A percentile compares a stretch with the other conserved stretches of the same genome.
phyloP scores from a whole-genome alignment of 2,329 filamentous ascomycete genomes.

The Fusarium musae region DNA sequence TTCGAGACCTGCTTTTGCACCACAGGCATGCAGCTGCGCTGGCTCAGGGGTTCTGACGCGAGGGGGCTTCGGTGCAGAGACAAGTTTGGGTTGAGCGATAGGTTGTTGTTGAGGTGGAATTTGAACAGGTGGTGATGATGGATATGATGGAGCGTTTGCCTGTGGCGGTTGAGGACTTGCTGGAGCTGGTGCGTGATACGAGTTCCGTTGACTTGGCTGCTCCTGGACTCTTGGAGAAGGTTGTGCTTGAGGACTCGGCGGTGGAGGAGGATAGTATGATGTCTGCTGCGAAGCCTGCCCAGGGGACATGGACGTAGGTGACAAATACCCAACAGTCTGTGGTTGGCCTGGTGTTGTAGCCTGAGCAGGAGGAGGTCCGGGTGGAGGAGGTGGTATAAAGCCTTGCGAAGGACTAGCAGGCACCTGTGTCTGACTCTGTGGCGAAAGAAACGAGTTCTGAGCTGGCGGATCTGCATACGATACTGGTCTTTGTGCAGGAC shows the following conservation, averaged over 20 bases:
- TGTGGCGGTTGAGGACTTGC: neutral
- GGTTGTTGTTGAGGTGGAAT: neutral
- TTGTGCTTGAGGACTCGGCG: neutral
- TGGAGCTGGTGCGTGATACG: neutral
- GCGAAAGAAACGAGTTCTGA: conserved; percentile 1
- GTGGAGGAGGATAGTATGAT: neutral
- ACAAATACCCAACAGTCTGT: neutral
- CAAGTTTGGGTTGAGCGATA: neutral
- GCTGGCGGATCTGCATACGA: neutral
- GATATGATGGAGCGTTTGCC: neutral
- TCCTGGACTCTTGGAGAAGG: neutral
- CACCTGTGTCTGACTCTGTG: neutral
- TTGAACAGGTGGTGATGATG: neutral
- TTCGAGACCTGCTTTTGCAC: conserved; percentile 35
- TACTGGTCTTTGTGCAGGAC: neutral
- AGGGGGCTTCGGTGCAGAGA: neutral
- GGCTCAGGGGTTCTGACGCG: conserved; percentile 29
- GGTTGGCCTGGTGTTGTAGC: neutral
- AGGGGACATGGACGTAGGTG: neutral
- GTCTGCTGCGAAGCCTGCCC: neutral
- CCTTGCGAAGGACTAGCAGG: neutral
- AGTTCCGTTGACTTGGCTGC: neutral
- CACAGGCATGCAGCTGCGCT: conserved; percentile 20
- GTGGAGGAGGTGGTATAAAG: conserved; percentile 5
- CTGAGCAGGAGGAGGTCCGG: conserved; percentile 14